phyloP scores from a whole-genome alignment of 805 yeast genomes.

The Myxozyma neglecta region DNA sequence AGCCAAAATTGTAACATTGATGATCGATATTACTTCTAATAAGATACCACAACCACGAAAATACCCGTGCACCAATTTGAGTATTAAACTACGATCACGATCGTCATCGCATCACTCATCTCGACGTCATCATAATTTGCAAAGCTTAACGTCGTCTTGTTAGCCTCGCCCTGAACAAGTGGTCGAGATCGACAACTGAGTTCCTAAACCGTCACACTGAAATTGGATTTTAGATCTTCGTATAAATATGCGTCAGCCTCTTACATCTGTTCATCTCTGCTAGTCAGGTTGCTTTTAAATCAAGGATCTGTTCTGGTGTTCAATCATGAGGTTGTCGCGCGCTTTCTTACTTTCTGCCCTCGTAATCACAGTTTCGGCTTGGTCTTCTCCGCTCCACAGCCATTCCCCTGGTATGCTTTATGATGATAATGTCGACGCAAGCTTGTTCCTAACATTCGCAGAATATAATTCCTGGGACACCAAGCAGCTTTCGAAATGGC shows the following conservation, averaged over 20 bases:
- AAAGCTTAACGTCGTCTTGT: background rate
- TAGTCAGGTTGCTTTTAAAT: no score
- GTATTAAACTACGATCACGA: background rate
- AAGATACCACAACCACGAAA: no score
- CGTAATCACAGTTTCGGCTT: constrained; percentile 2
- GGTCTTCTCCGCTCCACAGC: constrained; percentile 2
- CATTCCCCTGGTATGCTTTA: constrained; percentile 14
- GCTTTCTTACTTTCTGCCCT: background rate
- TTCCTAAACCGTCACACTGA: background rate
- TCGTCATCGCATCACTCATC: background rate
- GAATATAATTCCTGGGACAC: constrained; percentile 42
- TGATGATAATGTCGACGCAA: background rate
- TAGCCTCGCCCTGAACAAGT: background rate
- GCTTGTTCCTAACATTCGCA: background rate
- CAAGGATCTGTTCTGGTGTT: background rate
- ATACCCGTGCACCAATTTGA: no score
- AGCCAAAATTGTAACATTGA: no score
- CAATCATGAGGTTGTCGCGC: background rate
- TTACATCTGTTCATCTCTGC: background rate
- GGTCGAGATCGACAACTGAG: background rate
- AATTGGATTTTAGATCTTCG: background rate
- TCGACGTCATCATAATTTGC: background rate
- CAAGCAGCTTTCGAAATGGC: constrained; percentile 20
- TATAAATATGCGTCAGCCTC: background rate
- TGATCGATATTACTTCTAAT: no score